phyloP scores from a whole-genome alignment of 768 basidiomycete species.

The Coprinopsis cinerea region DNA sequence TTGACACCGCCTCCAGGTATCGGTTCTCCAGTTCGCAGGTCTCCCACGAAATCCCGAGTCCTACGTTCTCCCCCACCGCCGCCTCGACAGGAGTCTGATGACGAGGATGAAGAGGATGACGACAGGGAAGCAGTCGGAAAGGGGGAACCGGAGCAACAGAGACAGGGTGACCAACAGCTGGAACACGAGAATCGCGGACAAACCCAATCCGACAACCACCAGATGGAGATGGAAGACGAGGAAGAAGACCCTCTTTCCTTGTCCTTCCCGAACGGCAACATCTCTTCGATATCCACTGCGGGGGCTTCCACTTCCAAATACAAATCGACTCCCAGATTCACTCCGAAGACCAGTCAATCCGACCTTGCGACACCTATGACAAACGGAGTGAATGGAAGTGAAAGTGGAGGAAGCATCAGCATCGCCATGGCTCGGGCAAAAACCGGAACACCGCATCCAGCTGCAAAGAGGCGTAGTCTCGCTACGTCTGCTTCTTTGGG shows the following conservation, averaged over 20 bases:
- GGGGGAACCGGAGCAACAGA: too few relatives aligned
- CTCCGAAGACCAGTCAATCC: too few relatives aligned
- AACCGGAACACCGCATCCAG: not conserved
- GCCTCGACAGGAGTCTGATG: conserved; percentile 1
- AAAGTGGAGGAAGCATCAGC: not conserved
- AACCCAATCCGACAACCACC: too few relatives aligned
- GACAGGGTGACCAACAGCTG: too few relatives aligned
- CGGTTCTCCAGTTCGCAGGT: not conserved
- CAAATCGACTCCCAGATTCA: too few relatives aligned
- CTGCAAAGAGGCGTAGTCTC: not conserved
- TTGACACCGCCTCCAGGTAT: too few relatives aligned
- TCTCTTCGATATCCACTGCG: too few relatives aligned
- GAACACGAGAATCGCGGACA: too few relatives aligned
- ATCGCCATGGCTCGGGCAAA: not conserved
- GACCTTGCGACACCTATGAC: too few relatives aligned
- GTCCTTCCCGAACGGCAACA: conserved; percentile 20
- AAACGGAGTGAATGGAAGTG: not conserved
- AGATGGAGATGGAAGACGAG: too few relatives aligned
- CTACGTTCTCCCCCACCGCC: conserved; percentile 5
- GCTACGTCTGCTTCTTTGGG: not conserved
- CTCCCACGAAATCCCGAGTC: conserved; percentile 1
- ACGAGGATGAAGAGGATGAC: conserved; percentile 15
- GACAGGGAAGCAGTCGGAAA: too few relatives aligned
- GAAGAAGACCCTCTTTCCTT: conserved; percentile 33
- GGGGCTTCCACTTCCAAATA: too few relatives aligned